Base-by-base conservation (phyloP, 306 rosid genomes). In the Echinosophora koreensis region DNA sequence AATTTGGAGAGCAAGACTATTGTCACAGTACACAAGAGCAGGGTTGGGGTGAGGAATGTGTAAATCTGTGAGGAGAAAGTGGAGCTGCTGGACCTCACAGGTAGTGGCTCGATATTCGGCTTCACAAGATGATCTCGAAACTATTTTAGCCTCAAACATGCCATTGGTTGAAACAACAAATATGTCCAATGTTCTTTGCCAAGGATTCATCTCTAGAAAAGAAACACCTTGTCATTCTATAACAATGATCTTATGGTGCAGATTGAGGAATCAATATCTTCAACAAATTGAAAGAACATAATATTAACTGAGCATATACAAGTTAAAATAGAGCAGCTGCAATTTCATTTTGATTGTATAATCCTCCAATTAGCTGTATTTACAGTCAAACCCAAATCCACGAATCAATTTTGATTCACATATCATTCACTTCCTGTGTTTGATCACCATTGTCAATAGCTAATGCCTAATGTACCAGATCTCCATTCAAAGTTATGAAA, bases 221-320 rank as follows among this genome's bases (percentile, higher is more conserved):
- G 22, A 22, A 22, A 22, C 22, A 22, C 22, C 22, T 22, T 22
- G 1, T 22, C 22, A 22, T 22, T 22, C 22, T 22, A 22, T 22
- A 22, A 22, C 22, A 22, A 22, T 22, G 15, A 32, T 70, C 52
- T 35, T 16, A 34, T 69, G 61, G 74, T 15, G 32, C 38, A 71
- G 6, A 52, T 50, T 14, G 32, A 17, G 76, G 13, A 66, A 66
- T 42, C 59, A 67, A 39, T 32, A 1, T 41, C 15, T 11, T 38
- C 69, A 16, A 64, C 15, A 69, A 15, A 51, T 32, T 8, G 72
- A 27, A 67, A 41, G 72, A 30, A 37, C 38, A 46, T 7, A 67
- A 28, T 71, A 60, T 1, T 70, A 27, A 46, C 27, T 6, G 41
- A 37, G 41, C 27, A 67, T 22, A 3, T 47, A 12, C 57, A 67